These are phyloP conservation scores for Trichoderma atrobrunneum DNA, from an alignment of 2,329 filamentous ascomycete species.

Conservation along the genomic window DNA sequence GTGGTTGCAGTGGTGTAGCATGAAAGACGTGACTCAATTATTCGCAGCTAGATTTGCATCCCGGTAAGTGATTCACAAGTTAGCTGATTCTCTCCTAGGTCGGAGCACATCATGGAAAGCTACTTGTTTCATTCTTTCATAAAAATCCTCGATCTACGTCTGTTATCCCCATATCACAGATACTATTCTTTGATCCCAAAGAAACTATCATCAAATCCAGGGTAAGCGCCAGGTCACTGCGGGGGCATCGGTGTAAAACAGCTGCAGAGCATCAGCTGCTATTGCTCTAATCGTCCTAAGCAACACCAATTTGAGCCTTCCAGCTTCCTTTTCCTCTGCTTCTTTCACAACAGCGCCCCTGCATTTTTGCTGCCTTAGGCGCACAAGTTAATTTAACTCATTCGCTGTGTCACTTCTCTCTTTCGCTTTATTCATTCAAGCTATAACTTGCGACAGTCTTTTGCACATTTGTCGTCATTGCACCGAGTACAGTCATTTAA, in stretches of 20 bases:
- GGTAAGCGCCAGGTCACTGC: not conserved
- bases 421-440: not conserved
- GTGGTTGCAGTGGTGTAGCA: not conserved
- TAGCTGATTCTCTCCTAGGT: not conserved
- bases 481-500: not conserved
- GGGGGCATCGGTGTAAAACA: not conserved
- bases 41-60: not conserved
- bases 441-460: not conserved
- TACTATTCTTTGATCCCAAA: not conserved
- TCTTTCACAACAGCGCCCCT: too few species aligned
- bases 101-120: not conserved
- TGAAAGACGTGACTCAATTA: not conserved
- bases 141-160: not conserved
- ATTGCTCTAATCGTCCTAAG: not conserved
- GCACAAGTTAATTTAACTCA: not conserved
- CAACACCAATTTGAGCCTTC: not conserved
- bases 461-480: not conserved
- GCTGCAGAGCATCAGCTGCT: not conserved
- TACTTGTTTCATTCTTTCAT: too few species aligned
- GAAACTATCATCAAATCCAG: not conserved
- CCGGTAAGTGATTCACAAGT: not conserved
- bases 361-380: not conserved
- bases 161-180: not conserved
- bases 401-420: not conserved
- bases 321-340: not conserved